phyloP scores from a whole-genome alignment of 352 stramenopile species.

The Phytophthora sp. region DNA sequence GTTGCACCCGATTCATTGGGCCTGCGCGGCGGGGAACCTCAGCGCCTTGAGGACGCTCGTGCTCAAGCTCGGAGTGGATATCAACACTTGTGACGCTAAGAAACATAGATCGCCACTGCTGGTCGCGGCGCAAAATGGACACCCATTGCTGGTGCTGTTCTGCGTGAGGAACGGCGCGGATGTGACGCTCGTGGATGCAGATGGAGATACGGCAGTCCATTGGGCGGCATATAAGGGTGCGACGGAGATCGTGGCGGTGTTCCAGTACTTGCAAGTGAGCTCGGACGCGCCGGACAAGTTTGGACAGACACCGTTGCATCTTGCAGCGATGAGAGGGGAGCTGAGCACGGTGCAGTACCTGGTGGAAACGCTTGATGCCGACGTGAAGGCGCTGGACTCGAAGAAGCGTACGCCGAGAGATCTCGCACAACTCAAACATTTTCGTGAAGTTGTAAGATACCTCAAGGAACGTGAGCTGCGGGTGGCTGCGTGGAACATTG shows the following conservation, averaged over 20 bases:
- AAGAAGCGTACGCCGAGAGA: slow-evolving; percentile 66
- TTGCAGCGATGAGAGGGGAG: slow-evolving; percentile 80
- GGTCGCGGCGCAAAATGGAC: slow-evolving; percentile 79
- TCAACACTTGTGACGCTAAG: slow-evolving; percentile 73
- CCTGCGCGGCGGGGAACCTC: slow-evolving; percentile 78
- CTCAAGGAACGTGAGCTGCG: slow-evolving; percentile 42
- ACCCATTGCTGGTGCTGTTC: slow-evolving; percentile 78
- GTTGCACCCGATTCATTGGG: slow-evolving; percentile 87
- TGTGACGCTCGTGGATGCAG: slow-evolving; percentile 63
- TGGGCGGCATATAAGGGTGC: slow-evolving; percentile 89
- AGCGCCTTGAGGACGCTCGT: slow-evolving; percentile 65
- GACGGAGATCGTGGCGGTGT: slow-evolving; percentile 83
- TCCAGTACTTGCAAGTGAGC: slow-evolving; percentile 79
- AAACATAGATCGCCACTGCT: slow-evolving; percentile 82
- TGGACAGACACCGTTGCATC: slow-evolving; percentile 84
- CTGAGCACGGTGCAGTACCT: slow-evolving; percentile 78
- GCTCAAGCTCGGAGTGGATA: slow-evolving; percentile 60
- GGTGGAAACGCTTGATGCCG: slow-evolving; percentile 77
- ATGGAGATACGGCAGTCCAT: slow-evolving; percentile 82
- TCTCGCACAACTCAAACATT: slow-evolving; percentile 67
- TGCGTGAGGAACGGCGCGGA: slow-evolving; percentile 77
- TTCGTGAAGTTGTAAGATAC: slow-evolving; percentile 59
- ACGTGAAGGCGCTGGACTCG: slow-evolving; percentile 51
- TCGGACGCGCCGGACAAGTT: slow-evolving; percentile 70
- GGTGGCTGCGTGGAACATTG: slow-evolving; percentile 60